Evolutionary conservation across 2,329 filamentous ascomycete species (phyloP).

Genomic region (Emmonsiellopsis sp.): DNA sequence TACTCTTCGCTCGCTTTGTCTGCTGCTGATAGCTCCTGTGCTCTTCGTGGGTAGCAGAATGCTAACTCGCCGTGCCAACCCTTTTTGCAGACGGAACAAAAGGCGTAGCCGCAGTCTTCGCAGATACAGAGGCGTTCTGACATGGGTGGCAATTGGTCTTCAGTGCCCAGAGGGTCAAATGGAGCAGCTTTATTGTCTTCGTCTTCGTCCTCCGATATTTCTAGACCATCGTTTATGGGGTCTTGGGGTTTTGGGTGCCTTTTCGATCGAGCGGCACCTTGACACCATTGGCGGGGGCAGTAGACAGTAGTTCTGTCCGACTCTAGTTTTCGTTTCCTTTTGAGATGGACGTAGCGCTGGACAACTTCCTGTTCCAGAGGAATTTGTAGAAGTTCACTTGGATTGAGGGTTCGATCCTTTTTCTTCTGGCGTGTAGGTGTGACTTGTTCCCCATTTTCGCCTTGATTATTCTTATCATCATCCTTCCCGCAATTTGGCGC

Average conservation of each 20-base stretch:
- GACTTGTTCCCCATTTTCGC: slow-evolving; percentile 15
- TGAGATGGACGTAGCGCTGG: slow-evolving; percentile 77
- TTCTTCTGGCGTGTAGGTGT: slow-evolving; percentile 39
- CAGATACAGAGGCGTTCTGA: slow-evolving; percentile 71
- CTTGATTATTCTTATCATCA: slow-evolving; percentile 11
- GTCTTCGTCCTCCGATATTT: slow-evolving; percentile 43
- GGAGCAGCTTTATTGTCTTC: slow-evolving; percentile 28
- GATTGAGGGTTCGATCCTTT: slow-evolving; percentile 60
- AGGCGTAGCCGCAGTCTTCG: slow-evolving; percentile 80
- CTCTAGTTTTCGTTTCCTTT: slow-evolving; percentile 87
- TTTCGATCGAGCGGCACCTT: slow-evolving; percentile 72
- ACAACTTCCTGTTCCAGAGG: slow-evolving; percentile 62
- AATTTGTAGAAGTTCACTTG: slow-evolving; percentile 74
- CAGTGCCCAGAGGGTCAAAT: slow-evolving; percentile 36
- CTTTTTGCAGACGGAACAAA: slow-evolving; percentile 64
- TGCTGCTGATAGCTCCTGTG: slow-evolving; percentile 65
- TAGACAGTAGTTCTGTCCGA: slow-evolving; percentile 86
- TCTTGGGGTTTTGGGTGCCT: slow-evolving; percentile 63
- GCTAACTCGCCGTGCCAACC: slow-evolving; percentile 91
- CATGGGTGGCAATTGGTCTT: slow-evolving; percentile 35
- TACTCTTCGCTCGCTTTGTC: slow-evolving; percentile 83
- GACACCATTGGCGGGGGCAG: slow-evolving; percentile 86
- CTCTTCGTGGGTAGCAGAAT: slow-evolving; percentile 57
- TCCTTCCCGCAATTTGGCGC: slow-evolving; percentile 68
- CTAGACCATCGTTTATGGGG: slow-evolving; percentile 41